A percentile compares a stretch with the other conserved stretches of the same genome.
Evolutionary conservation across 2,329 filamentous ascomycete genomes (phyloP).

Genomic region (Colletotrichum acutatum): DNA sequence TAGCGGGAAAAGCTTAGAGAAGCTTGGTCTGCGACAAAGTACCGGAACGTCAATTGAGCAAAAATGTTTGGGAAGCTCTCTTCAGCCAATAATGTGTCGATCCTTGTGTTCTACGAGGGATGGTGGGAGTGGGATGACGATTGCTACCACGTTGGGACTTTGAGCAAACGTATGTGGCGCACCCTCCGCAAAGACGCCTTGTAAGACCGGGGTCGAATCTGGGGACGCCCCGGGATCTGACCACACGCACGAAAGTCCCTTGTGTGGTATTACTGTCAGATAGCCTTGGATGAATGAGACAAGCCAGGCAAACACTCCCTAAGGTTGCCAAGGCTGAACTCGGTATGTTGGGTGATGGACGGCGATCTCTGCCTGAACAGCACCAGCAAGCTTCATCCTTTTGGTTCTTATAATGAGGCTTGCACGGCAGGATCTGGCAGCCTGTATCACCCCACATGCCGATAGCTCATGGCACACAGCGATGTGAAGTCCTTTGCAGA

Average conservation of each 20-base stretch:
- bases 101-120: not conserved
- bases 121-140: constrained; percentile 3
- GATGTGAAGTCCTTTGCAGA: not conserved
- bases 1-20: constrained; percentile 12
- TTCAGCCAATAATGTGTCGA: not conserved
- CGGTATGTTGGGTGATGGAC: too few species aligned
- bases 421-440: not conserved
- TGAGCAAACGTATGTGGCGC: constrained; percentile 10
- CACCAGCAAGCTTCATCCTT: not conserved
- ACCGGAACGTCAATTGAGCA: not conserved
- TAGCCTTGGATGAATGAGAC: not conserved
- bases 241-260: not conserved
- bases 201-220: not conserved
- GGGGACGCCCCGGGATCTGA: constrained; percentile 7
- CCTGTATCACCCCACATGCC: not conserved
- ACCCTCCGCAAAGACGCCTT: not conserved
- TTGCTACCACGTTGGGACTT: constrained; percentile 11
- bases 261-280: not conserved
- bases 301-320: not conserved
- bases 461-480: not conserved
- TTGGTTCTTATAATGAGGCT: not conserved
- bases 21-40: constrained; percentile 3
- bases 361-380: not conserved
- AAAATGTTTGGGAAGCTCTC: not conserved
- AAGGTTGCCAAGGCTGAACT: not conserved